Conservation (phyloP, 768 basidiomycete species). For the Phallus indusiatus region DNA sequence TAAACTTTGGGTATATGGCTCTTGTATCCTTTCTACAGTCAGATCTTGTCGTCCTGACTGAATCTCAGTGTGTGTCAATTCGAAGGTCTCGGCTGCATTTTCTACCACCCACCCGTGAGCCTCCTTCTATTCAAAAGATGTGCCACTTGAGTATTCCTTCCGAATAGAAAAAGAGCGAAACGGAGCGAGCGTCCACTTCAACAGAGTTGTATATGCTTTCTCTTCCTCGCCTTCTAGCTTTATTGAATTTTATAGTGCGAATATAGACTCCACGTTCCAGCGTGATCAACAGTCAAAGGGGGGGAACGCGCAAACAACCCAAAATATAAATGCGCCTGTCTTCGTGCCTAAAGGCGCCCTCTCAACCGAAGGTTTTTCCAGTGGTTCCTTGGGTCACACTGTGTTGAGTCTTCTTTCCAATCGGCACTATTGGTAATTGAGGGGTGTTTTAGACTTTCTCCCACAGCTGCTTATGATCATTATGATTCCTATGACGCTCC, state of each 20-base stretch:
- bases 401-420: constrained; percentile 21
- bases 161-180: constrained; percentile 6
- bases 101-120: constrained; percentile 65
- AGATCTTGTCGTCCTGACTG: constrained; percentile 10
- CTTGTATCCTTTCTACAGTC: constrained; percentile 11
- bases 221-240: neutral
- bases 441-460: constrained; percentile 18
- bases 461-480: constrained; percentile 23
- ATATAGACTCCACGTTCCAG: constrained; percentile 2
- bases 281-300: neutral
- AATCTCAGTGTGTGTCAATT: constrained; percentile 65
- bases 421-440: constrained; percentile 16
- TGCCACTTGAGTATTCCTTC: neutral
- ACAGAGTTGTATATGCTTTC: constrained; percentile 3
- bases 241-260: constrained; percentile 27
- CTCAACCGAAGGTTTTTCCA: neutral
- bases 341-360: constrained; percentile 59
- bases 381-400: neutral
- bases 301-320: constrained; percentile 33
- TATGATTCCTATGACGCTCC: constrained; percentile 21
- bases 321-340: constrained; percentile 75
- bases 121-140: neutral
- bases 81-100: constrained; percentile 79
- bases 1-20: constrained; percentile 70
- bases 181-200: neutral